Evolutionary conservation across 495 filamentous ascomycete genomes (phyloP).

Genomic region (Pyronema domesticum): DNA sequence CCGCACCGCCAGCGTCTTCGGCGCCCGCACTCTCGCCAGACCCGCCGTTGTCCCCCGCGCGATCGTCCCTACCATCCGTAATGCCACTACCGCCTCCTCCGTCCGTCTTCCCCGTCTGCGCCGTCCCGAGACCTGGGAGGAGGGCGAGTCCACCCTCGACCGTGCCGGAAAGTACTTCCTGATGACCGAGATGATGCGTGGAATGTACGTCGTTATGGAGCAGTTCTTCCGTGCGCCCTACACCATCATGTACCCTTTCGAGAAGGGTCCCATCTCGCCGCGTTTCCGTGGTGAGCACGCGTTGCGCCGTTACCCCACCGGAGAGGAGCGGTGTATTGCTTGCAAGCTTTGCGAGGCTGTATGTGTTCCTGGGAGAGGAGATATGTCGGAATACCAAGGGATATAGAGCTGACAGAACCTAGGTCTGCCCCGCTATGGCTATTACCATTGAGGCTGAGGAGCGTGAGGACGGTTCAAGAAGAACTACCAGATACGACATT

Average conservation of each 20-base stretch:
- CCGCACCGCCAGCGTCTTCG: slow-evolving; percentile 10
- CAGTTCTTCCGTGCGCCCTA: slow-evolving; percentile 98
- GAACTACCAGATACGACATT: slow-evolving; percentile 95
- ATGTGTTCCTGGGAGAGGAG: slow-evolving; percentile 15
- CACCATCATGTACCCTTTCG: slow-evolving; percentile 96
- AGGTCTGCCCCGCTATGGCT: slow-evolving; percentile 86
- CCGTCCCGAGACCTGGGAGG: slow-evolving; percentile 32
- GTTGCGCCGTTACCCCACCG: slow-evolving; percentile 82
- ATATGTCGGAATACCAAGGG: neutral
- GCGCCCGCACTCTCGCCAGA: neutral
- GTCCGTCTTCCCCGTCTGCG: slow-evolving; percentile 8
- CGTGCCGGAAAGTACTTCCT: slow-evolving; percentile 83
- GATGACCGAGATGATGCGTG: slow-evolving; percentile 81
- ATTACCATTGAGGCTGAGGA: slow-evolving; percentile 99
- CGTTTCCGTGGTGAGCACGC: slow-evolving; percentile 96
- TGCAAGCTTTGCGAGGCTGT: slow-evolving; percentile 96
- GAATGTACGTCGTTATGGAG: slow-evolving; percentile 96
- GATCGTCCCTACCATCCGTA: neutral
- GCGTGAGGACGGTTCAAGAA: slow-evolving; percentile 79
- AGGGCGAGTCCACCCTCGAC: slow-evolving; percentile 60
- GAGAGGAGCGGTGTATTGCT: slow-evolving; percentile 96
- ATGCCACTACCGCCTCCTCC: slow-evolving; percentile 3
- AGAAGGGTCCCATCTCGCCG: slow-evolving; percentile 96
- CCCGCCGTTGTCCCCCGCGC: neutral
- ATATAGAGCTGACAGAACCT: neutral